phyloP scores from a whole-genome alignment of 306 rosid genomes.

The Quercus robur region DNA sequence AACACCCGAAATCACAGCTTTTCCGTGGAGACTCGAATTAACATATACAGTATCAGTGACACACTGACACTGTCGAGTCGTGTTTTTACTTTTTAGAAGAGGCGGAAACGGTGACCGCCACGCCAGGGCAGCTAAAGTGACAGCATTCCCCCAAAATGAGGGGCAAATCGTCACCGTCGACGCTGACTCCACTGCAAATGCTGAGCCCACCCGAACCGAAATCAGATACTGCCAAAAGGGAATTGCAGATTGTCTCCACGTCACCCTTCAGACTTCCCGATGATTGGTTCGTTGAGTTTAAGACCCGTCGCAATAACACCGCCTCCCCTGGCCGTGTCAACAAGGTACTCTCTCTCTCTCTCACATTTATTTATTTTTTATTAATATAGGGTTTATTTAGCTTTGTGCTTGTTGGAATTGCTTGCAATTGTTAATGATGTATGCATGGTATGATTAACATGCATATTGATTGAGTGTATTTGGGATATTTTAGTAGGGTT shows the following conservation, averaged over 20 bases:
- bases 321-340: constrained; percentile 17
- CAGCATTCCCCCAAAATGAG: not conserved
- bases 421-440: not conserved
- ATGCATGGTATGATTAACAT: not conserved
- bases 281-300: constrained; percentile 46
- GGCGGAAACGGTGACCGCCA: too few species aligned
- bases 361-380: not conserved
- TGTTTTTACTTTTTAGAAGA: not conserved
- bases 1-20: not conserved
- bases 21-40: too few species aligned
- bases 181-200: constrained; percentile 12
- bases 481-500: not conserved
- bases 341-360: constrained; percentile 18
- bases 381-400: not conserved
- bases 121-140: not conserved
- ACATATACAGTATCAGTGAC: not conserved
- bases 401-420: not conserved
- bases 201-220: not conserved
- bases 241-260: constrained; percentile 13
- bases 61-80: not conserved
- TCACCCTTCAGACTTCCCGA: constrained; percentile 39
- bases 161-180: not conserved
- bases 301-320: constrained; percentile 19
- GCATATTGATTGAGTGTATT: not conserved
- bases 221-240: not conserved